Evolutionary conservation across 805 yeast species (phyloP), one percentile per base, ranked within the genome.

Genomic region (Lipomyces spencermartinsiae): DNA sequence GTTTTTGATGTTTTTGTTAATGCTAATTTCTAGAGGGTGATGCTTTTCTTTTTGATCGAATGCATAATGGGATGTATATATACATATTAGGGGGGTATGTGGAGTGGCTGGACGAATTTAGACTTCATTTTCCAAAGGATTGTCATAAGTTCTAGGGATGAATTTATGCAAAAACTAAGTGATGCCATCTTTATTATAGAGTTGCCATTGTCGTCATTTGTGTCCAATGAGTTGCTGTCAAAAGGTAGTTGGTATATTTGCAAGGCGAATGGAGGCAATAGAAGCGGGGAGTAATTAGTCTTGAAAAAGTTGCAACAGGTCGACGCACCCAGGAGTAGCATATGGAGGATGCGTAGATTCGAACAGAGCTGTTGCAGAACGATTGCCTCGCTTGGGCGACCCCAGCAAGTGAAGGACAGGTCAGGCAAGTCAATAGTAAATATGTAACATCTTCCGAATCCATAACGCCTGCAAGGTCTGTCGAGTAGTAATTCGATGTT

Each of bases 11-110:
- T 7, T 61, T 34, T 61, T 49, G 31, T 59, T 58, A 57, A 61
- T 62, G 37, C 46, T 43, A 55, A 25, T 60, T 46, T 59, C 53
- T 46, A 29, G 51, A 43, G 65, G 63, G 49, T 19, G 64, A 37
- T 57, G 63, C 34, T 55, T 19, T 37, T 34, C 35, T 62, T 62
- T 31, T 58, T 62, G 64, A 37, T 43, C 33, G 37, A 43, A 62
- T 62, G 65, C 65, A 62, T 62, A 62, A 58, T 62, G 65, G 65
- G 65, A 62, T 62, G 65, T 62, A 62, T 62, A 61, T 61, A 62
- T 62, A 62, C 65, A 62, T 59, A 37, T 35, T 12, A 61, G 56
- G 65, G 65, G 65, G 64, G 16, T 29, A 39, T 49, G 59, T 35
- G 65, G 65, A 62, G 63, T 49, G 37, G 63, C 54, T 57, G 63